These are phyloP conservation scores for Lanmaoa rubissima DNA, from an alignment of 768 basidiomycete genomes.

Conservation along the genomic window DNA sequence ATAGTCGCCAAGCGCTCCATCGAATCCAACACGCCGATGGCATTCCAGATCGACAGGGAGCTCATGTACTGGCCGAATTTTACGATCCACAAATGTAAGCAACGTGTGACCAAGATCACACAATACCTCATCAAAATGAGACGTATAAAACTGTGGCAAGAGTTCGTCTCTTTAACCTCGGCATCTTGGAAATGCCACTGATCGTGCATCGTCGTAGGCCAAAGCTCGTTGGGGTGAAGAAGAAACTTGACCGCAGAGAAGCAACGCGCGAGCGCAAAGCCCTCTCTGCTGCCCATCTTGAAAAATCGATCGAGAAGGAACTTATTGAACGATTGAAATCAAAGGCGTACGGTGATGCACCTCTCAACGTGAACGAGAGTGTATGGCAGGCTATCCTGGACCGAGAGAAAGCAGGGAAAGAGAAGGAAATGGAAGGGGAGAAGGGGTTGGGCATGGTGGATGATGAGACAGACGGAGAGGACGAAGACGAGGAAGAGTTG, in stretches of 20 bases:
- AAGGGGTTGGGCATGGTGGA: slow-evolving; percentile 43
- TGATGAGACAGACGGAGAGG: slow-evolving; percentile 56
- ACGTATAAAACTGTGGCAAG: slow-evolving; percentile 78
- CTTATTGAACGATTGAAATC: slow-evolving; percentile 93
- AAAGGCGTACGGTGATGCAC: slow-evolving; percentile 96
- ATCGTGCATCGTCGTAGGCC: slow-evolving; percentile 50
- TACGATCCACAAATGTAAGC: slow-evolving; percentile 98
- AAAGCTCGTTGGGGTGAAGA: slow-evolving; percentile 92
- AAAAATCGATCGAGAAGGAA: slow-evolving; percentile 94
- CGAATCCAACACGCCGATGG: neutral
- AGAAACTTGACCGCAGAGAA: slow-evolving; percentile 93
- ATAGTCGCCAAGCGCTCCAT: neutral
- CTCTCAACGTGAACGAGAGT: slow-evolving; percentile 95
- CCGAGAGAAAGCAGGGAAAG: slow-evolving; percentile 57
- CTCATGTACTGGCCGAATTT: slow-evolving; percentile 99
- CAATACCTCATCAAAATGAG: slow-evolving; percentile 99
- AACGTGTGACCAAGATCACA: slow-evolving; percentile 97
- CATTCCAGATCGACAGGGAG: slow-evolving; percentile 82
- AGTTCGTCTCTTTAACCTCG: slow-evolving; percentile 48
- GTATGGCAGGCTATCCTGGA: slow-evolving; percentile 95
- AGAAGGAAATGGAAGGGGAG: slow-evolving; percentile 43
- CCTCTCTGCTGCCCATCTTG: slow-evolving; percentile 90
- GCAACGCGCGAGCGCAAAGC: slow-evolving; percentile 93
- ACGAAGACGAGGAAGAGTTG: slow-evolving; percentile 45
- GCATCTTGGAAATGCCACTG: neutral